These are phyloP conservation scores for Apiospora hydei DNA, from an alignment of 2,329 filamentous ascomycete genomes.

Conservation along the genomic window DNA sequence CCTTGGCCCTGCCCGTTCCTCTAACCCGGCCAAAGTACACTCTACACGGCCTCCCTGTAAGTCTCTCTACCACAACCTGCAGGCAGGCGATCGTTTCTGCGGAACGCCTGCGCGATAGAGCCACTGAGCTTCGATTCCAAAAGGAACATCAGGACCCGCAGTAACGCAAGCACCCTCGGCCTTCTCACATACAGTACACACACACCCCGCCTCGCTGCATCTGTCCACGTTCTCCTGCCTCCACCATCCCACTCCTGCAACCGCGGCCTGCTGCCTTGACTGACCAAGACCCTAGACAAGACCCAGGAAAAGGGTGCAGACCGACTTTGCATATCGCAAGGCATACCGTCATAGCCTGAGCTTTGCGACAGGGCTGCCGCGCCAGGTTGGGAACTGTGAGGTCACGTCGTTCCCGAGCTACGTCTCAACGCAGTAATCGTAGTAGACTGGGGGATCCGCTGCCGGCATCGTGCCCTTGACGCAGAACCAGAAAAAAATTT, in stretches of 20 bases:
- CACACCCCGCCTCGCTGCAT: conserved; percentile 29
- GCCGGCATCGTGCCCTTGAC: conserved; percentile 54
- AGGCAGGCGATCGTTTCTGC: conserved; percentile 41
- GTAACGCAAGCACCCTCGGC: conserved; percentile 47
- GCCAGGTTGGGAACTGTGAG: conserved; percentile 26
- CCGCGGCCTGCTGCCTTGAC: conserved; percentile 28
- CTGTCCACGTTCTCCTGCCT: conserved; percentile 28
- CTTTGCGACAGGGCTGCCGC: conserved; percentile 45
- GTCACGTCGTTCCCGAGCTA: conserved; percentile 29
- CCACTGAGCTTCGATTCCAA: conserved; percentile 24
- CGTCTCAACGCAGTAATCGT: conserved; percentile 32
- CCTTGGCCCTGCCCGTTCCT: neutral
- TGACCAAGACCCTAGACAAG: conserved; percentile 27
- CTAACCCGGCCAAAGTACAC: neutral
- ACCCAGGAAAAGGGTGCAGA: conserved; percentile 29
- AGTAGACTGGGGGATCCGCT: conserved; percentile 41
- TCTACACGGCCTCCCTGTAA: conserved; percentile 14
- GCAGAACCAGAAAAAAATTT: conserved; percentile 44
- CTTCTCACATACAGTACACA: conserved; percentile 32
- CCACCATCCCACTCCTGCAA: conserved; percentile 26
- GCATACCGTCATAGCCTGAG: conserved; percentile 56
- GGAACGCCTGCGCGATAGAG: conserved; percentile 19
- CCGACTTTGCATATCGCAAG: conserved; percentile 37
- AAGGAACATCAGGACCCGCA: conserved; percentile 43
- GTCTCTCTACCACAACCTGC: conserved; percentile 33